Conservation (phyloP, 2,329 filamentous ascomycete genomes). For the Epicoccum nigrum region DNA sequence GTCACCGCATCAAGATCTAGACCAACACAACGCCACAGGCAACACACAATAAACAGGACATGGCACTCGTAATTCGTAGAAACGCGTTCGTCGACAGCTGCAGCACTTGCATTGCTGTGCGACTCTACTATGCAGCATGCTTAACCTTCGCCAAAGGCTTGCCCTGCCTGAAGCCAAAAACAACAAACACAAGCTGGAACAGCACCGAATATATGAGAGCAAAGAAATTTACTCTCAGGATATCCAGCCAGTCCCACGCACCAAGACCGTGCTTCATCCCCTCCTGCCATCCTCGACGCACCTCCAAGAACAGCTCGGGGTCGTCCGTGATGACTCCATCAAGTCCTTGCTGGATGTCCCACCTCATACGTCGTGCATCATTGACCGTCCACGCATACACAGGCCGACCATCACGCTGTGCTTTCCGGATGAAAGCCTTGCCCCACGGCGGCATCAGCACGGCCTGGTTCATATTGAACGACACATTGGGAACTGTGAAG, state of each 20-base stretch:
- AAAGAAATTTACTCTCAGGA: conserved; percentile 43
- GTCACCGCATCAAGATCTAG: neutral
- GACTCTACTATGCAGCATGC: conserved; percentile 12
- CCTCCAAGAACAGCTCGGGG: conserved; percentile 69
- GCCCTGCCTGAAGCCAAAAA: conserved; percentile 33
- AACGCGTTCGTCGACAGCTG: conserved; percentile 13
- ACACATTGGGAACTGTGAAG: conserved; percentile 68
- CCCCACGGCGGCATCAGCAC: conserved; percentile 73
- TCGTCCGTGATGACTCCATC: conserved; percentile 90
- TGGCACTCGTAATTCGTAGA: neutral
- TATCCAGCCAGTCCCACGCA: conserved; percentile 38
- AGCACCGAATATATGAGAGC: conserved; percentile 41
- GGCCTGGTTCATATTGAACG: conserved; percentile 78
- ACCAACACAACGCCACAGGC: neutral
- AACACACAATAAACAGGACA: neutral
- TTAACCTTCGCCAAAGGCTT: conserved; percentile 27
- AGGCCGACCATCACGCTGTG: conserved; percentile 61
- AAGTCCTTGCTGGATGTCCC: conserved; percentile 69
- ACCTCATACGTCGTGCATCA: conserved; percentile 77
- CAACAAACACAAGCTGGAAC: conserved; percentile 42
- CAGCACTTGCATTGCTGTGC: conserved; percentile 19
- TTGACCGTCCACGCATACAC: conserved; percentile 91
- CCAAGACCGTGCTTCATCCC: conserved; percentile 37
- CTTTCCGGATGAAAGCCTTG: conserved; percentile 67
- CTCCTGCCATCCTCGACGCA: conserved; percentile 54